phyloP scores from a whole-genome alignment of 495 filamentous ascomycete species.

The Hyaloscypha finlandica region DNA sequence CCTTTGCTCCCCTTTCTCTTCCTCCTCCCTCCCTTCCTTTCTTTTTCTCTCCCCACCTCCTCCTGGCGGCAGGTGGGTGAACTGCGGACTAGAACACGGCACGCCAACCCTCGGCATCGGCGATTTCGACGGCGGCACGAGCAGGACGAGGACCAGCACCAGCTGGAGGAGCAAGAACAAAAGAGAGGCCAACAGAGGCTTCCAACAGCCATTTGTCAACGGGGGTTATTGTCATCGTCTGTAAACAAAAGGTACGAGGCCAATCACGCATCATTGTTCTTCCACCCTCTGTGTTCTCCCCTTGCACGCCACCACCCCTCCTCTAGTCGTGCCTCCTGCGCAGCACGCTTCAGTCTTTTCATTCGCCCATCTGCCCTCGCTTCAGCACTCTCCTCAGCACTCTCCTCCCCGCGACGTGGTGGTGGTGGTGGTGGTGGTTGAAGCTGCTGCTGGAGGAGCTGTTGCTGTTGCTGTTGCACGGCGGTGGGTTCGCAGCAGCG shows the following conservation, averaged over 20 bases:
- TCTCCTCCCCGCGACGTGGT: too few relatives aligned
- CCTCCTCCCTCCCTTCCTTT: not conserved
- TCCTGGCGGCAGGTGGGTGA: not conserved
- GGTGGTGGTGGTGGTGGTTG: too few relatives aligned
- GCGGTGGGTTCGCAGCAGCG: not conserved
- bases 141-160: not conserved
- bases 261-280: slow-evolving; percentile 1
- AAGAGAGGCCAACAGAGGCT: not conserved
- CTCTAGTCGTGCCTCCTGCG: not conserved
- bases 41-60: slow-evolving; percentile 4
- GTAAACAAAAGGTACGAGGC: not conserved
- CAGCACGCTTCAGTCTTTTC: not conserved
- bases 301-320: not conserved
- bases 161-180: not conserved
- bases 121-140: not conserved
- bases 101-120: not conserved
- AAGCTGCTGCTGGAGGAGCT: too few relatives aligned
- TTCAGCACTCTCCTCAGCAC: not conserved
- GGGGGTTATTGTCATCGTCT: not conserved
- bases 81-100: not conserved
- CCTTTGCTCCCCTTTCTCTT: not conserved
- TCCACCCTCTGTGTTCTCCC: not conserved
- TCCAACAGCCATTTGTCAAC: not conserved
- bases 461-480: not conserved
- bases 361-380: not conserved